Evolutionary conservation across 2,329 filamentous ascomycete genomes (phyloP).

Genomic region (Ophiocordyceps camponoti-rufipedis): DNA sequence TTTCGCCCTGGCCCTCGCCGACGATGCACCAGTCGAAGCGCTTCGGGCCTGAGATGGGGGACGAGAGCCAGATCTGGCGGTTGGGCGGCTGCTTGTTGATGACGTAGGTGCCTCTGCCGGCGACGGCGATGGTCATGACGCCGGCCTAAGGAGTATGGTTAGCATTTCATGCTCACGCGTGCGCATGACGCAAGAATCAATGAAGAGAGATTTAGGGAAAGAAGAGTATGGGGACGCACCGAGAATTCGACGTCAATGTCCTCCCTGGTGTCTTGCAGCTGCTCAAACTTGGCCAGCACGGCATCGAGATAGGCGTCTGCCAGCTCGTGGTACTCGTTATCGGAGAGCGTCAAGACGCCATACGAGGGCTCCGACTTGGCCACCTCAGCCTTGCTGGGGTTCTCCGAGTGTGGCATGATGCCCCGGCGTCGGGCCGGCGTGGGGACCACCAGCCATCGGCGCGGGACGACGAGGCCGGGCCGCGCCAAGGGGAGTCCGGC

Average conservation of each 20-base stretch:
- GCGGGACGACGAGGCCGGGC: conserved; percentile 2
- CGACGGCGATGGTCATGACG: conserved; percentile 60
- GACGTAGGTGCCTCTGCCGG: conserved; percentile 63
- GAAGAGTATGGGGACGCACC: conserved; percentile 30
- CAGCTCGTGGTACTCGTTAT: conserved; percentile 56
- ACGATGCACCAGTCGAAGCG: conserved; percentile 76
- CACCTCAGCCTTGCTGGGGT: conserved; percentile 29
- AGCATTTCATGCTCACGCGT: not conserved
- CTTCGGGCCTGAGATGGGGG: conserved; percentile 79
- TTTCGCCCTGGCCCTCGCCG: conserved; percentile 52
- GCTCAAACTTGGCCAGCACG: conserved; percentile 45
- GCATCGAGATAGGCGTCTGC: conserved; percentile 56
- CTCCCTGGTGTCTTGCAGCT: conserved; percentile 50
- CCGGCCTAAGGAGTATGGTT: conserved; percentile 42
- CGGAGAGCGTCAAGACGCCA: conserved; percentile 43
- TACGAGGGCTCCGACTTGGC: conserved; percentile 19
- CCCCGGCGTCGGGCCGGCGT: conserved; percentile 20
- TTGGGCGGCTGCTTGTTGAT: conserved; percentile 98
- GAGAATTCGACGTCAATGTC: conserved; percentile 81
- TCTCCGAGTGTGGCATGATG: conserved; percentile 39
- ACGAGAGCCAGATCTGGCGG: conserved; percentile 93
- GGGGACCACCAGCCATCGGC: conserved; percentile 12
- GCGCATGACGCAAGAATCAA: not conserved
- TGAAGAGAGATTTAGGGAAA: too few species aligned
- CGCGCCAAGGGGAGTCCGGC: not conserved